Percentiles rank a stretch among this genome's conserved stretches.
phyloP scores from a whole-genome alignment of 305 asterid species.

The Nicotiana rustica region DNA sequence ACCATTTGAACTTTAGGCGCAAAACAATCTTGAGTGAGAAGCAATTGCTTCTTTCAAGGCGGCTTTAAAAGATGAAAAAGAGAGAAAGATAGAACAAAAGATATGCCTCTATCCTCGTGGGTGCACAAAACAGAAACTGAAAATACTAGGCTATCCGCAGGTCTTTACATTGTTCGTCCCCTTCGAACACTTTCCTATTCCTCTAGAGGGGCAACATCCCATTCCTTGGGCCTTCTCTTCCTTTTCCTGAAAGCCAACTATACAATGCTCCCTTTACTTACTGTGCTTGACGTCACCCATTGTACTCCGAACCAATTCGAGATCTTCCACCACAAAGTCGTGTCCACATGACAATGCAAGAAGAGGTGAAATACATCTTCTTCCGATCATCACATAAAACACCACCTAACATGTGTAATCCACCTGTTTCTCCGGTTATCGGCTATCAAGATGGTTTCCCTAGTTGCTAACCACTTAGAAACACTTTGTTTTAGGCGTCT shows the following conservation, averaged over 20 bases:
- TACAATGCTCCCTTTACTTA: neutral
- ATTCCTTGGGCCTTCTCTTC: neutral
- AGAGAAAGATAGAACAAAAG: neutral
- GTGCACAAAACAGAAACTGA: conserved; percentile 1
- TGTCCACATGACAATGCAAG: neutral
- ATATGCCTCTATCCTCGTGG: conserved; percentile 23
- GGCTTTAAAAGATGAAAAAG: conserved; percentile 5
- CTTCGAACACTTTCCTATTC: neutral
- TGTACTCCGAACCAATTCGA: neutral
- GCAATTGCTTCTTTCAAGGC: neutral
- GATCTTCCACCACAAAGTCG: neutral
- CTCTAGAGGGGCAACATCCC: neutral
- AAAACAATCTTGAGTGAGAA: neutral
- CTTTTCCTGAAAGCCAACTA: neutral
- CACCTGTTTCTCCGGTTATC: neutral
- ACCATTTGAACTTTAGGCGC: conserved; percentile 1
- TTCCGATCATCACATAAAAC: neutral
- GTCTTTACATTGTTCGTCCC: neutral
- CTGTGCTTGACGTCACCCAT: neutral
- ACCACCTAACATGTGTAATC: neutral
- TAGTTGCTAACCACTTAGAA: neutral
- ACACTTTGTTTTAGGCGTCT: conserved; percentile 8
- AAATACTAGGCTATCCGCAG: neutral
- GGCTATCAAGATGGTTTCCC: neutral
- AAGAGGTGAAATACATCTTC: neutral